These are phyloP conservation scores for Pharnaceum exiguum DNA, from an alignment of 148 eudicot species.

Conservation along the genomic window DNA sequence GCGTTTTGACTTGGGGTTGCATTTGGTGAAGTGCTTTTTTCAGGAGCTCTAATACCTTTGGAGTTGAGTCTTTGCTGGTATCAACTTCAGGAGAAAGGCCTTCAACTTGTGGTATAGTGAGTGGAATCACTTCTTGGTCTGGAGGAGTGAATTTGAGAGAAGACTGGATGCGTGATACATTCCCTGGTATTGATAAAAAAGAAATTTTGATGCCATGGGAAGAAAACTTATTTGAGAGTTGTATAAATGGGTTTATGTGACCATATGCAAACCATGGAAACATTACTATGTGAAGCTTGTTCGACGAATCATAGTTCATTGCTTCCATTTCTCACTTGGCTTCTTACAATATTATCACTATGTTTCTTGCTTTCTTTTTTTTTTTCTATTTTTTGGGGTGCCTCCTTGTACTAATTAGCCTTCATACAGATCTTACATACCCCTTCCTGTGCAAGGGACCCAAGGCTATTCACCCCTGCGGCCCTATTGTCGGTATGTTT, in stretches of 20 bases:
- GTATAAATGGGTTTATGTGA: conserved; percentile 54
- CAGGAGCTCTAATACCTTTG: conserved; percentile 27
- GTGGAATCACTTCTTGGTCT: conserved; percentile 28
- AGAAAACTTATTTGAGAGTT: conserved; percentile 43
- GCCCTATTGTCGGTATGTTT: too few species aligned
- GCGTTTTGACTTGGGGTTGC: conserved; percentile 39
- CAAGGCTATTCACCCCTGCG: too few species aligned
- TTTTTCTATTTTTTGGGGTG: too few species aligned
- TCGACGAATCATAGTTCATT: background rate
- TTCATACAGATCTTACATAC: too few species aligned
- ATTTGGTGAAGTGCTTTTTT: conserved; percentile 41
- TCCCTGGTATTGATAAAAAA: conserved; percentile 40
- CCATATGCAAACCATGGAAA: conserved; percentile 61
- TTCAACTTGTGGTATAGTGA: conserved; percentile 29
- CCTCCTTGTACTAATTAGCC: too few species aligned
- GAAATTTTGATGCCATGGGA: conserved; percentile 32
- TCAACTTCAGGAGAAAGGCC: conserved; percentile 39
- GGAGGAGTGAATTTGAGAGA: conserved; percentile 17
- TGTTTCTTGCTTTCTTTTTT: too few species aligned
- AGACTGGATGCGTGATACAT: conserved; percentile 30
- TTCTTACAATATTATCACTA: too few species aligned
- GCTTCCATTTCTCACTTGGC: too few species aligned
- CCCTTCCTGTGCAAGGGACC: too few species aligned
- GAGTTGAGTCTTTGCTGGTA: conserved; percentile 31
- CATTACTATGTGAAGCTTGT: conserved; percentile 33